Percentiles rank a stretch among this genome's conserved stretches.
These are phyloP conservation scores for Zygoascus bituminiphila DNA, from an alignment of 805 yeast genomes.

Conservation along the genomic window DNA sequence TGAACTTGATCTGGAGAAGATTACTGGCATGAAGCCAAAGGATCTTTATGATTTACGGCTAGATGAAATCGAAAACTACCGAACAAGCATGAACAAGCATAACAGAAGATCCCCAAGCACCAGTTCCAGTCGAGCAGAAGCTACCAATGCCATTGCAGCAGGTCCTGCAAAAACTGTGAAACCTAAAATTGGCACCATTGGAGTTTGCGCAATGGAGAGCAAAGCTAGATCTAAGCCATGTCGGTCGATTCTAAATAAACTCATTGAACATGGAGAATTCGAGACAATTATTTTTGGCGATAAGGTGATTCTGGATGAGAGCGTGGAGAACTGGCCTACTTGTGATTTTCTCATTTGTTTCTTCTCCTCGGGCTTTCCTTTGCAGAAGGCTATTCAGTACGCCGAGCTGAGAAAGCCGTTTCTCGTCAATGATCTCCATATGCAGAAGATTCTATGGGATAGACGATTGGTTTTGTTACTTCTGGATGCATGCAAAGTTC, in stretches of 20 bases:
- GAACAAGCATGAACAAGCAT: neutral
- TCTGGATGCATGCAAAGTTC: conserved; percentile 72
- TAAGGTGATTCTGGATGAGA: conserved; percentile 89
- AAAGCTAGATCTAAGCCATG: conserved; percentile 95
- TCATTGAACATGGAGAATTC: conserved; percentile 89
- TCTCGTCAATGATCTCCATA: conserved; percentile 74
- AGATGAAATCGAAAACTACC: neutral
- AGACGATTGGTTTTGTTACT: conserved; percentile 78
- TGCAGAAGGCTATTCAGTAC: conserved; percentile 89
- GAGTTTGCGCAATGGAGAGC: conserved; percentile 98
- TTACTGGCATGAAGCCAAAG: neutral
- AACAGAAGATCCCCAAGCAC: conserved; percentile 6
- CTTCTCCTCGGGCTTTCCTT: conserved; percentile 93
- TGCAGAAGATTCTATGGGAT: conserved; percentile 97
- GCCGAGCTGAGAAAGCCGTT: conserved; percentile 86
- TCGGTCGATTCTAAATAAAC: conserved; percentile 75
- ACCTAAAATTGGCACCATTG: conserved; percentile 71
- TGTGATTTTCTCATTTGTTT: conserved; percentile 92
- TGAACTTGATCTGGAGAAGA: conserved; percentile 3
- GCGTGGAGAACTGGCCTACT: conserved; percentile 96
- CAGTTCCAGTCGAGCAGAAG: conserved; percentile 2
- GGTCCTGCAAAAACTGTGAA: neutral
- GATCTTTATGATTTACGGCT: neutral
- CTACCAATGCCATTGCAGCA: neutral
- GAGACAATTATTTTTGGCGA: conserved; percentile 97